Percentiles rank a stretch among this genome's conserved stretches.
Conservation (phyloP, 345 rosid species). For the Camelina hispida region DNA sequence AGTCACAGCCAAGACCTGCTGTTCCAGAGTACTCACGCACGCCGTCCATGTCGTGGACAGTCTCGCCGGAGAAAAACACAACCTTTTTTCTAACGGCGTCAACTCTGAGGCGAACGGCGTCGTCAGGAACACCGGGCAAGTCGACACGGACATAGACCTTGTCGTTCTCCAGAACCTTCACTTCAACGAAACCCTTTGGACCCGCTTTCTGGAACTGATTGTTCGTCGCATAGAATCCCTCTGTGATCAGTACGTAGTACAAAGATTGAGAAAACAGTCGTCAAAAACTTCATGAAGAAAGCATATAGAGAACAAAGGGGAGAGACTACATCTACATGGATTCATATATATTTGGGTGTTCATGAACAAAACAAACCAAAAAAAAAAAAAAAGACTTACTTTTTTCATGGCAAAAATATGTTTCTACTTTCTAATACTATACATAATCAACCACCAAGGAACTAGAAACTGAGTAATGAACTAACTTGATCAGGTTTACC, state of each 20-base stretch:
- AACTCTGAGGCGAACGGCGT: constrained; percentile 18
- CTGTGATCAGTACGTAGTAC: background rate
- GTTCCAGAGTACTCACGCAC: constrained; percentile 30
- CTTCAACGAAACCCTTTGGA: constrained; percentile 34
- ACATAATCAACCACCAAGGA: too few relatives aligned
- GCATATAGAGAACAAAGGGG: background rate
- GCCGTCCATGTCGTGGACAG: background rate
- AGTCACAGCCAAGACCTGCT: constrained; percentile 36
- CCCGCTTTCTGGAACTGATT: constrained; percentile 36
- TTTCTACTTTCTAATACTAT: too few relatives aligned
- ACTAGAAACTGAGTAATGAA: too few relatives aligned
- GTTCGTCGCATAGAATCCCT: constrained; percentile 31
- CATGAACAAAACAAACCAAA: too few relatives aligned
- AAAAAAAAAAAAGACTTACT: too few relatives aligned
- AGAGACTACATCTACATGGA: too few relatives aligned
- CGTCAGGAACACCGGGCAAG: constrained; percentile 42
- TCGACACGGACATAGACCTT: constrained; percentile 26
- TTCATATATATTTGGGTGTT: too few relatives aligned
- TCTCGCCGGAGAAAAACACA: constrained; percentile 30
- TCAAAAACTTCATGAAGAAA: background rate
- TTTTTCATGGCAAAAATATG: too few relatives aligned
- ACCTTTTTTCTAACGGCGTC: constrained; percentile 34
- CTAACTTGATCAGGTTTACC: too few relatives aligned
- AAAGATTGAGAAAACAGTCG: background rate
- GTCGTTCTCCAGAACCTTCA: constrained; percentile 20